phyloP scores from a whole-genome alignment of 2,329 filamentous ascomycete genomes.

The Alternaria arborescens region DNA sequence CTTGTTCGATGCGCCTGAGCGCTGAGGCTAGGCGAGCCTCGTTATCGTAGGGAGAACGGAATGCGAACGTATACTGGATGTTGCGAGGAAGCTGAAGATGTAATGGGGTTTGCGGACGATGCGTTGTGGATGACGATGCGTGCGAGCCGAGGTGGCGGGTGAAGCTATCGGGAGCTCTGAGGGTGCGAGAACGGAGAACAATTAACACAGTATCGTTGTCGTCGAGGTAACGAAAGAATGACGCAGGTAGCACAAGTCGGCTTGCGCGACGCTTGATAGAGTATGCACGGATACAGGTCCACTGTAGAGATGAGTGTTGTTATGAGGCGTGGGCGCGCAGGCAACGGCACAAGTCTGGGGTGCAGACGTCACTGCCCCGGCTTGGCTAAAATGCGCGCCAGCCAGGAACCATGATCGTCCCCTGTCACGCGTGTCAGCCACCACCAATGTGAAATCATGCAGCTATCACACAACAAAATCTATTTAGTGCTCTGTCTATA shows the following conservation, averaged over 20 bases:
- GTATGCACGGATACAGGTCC: background rate
- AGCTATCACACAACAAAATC: background rate
- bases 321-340: slow-evolving; percentile 19
- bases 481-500: background rate
- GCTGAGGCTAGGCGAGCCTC: background rate
- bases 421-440: slow-evolving; percentile 21
- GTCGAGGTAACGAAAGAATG: slow-evolving; percentile 3
- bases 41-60: background rate
- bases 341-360: slow-evolving; percentile 19
- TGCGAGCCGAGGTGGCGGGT: slow-evolving; percentile 25
- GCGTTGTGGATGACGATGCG: background rate
- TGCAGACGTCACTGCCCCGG: slow-evolving; percentile 29
- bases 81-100: background rate
- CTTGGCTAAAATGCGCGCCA: slow-evolving; percentile 16
- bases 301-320: slow-evolving; percentile 6
- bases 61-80: background rate
- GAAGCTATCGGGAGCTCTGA: slow-evolving; percentile 17
- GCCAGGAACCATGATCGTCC: slow-evolving; percentile 27
- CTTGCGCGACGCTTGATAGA: background rate
- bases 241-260: background rate
- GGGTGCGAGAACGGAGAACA: background rate
- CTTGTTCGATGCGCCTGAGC: slow-evolving; percentile 22
- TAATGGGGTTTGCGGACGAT: background rate
- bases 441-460: background rate
- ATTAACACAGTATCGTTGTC: background rate